Evolutionary conservation across 352 stramenopile genomes (phyloP).

Genomic region (Pythium monospermum): DNA sequence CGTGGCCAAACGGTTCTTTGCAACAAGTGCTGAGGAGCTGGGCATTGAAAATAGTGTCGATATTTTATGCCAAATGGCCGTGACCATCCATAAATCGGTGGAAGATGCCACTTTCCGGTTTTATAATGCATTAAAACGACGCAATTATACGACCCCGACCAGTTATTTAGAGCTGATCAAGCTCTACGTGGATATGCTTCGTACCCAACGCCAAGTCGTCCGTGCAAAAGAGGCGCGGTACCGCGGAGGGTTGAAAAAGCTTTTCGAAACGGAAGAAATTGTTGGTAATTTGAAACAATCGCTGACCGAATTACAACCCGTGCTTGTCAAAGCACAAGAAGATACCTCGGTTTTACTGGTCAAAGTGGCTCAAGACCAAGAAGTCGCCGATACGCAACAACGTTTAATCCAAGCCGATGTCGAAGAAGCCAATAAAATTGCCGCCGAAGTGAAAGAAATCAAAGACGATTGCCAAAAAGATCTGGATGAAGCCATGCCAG

Average conservation of each 20-base stretch:
- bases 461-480: slow-evolving; percentile 94
- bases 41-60: slow-evolving; percentile 88
- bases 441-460: slow-evolving; percentile 90
- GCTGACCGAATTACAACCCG: slow-evolving; percentile 89
- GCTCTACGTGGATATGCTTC: slow-evolving; percentile 90
- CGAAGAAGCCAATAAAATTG: slow-evolving; percentile 88
- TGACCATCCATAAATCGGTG: slow-evolving; percentile 91
- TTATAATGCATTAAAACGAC: slow-evolving; percentile 80
- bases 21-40: slow-evolving; percentile 71
- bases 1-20: slow-evolving; percentile 89
- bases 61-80: slow-evolving; percentile 88
- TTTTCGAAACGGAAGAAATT: slow-evolving; percentile 91
- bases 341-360: slow-evolving; percentile 82
- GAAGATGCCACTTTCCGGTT: slow-evolving; percentile 78
- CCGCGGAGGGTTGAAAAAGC: slow-evolving; percentile 86
- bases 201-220: slow-evolving; percentile 79
- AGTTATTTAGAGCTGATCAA: slow-evolving; percentile 95
- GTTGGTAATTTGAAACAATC: slow-evolving; percentile 90
- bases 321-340: slow-evolving; percentile 85
- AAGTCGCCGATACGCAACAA: slow-evolving; percentile 88
- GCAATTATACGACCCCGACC: slow-evolving; percentile 95
- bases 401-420: slow-evolving; percentile 89
- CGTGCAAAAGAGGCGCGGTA: slow-evolving; percentile 80
- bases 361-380: slow-evolving; percentile 90
- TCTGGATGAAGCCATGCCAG: slow-evolving; percentile 90